Evolutionary conservation across 164 flowering plant genomes (phyloP), one percentile per base, ranked within the genome.

Genomic region (Nymphaea thermarum): DNA sequence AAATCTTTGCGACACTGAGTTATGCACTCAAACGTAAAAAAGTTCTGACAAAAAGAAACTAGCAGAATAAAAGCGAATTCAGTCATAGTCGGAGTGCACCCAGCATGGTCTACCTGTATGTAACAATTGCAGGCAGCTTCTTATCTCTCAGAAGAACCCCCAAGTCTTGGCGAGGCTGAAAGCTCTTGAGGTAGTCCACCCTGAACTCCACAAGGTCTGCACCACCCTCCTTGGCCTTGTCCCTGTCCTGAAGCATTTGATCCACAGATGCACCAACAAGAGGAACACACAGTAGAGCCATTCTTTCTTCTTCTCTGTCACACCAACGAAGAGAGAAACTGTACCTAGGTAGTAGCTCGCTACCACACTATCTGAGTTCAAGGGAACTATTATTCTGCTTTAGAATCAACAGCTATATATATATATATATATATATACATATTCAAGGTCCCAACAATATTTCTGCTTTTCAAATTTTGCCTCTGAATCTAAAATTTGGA

Each of bases 201-300:
- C 87, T 76, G 70, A 88, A 61, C 79, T 85, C 88, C 25, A 81
- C 88, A 2, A 87, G 66, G 62, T 87, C 88, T 0, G 90, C 90
- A 6, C 93, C 92, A 60, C 69, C 44, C 0, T 70, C 72, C 68
- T 82, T 86, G 0, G 90, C 89, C 67, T 66, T 57, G n/a, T 25
- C n/a, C 87, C 86, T 83, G 7, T 79, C 78, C 3, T 15, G 61
- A 67, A 84, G n/a, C 82, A 83, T 70, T 59, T 84, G 62, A 47
- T 83, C 83, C 1, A 85, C 76, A 6, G 90, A 74, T 42, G 76
- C 65, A 41, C 75, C 78, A 83, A 80, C 79, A 57, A 85, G 66
- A 25, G 84, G 82, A 6, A 80, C 82, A 72, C 93, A 89, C 16
- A 89, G 64, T 70, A 83, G 65, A 4, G 84, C 72, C 60, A 43